phyloP scores from a whole-genome alignment of 352 stramenopile genomes.

The Phytophthora cactorum region DNA sequence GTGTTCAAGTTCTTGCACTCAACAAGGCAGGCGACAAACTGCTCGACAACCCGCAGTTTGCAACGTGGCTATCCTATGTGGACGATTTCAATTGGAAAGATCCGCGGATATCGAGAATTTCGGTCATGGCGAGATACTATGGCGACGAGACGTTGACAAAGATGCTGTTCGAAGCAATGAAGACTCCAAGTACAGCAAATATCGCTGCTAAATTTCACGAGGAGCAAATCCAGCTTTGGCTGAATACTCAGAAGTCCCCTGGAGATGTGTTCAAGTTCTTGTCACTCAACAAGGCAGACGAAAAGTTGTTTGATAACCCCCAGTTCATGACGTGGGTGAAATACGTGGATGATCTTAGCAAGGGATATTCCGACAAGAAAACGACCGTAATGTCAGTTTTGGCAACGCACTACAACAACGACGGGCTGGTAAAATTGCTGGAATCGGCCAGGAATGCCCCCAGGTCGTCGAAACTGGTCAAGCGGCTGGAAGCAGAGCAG shows the following conservation, averaged over 20 bases:
- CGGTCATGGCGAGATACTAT: background rate
- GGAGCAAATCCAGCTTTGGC: background rate
- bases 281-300: background rate
- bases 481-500: no score
- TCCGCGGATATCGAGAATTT: background rate
- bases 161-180: background rate
- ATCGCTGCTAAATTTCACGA: background rate
- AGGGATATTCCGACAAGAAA: no score
- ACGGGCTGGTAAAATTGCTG: no score
- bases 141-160: background rate
- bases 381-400: no score
- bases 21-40: no score
- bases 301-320: background rate
- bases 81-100: background rate
- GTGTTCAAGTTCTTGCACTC: no score
- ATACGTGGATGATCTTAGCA: slow-evolving; percentile 17
- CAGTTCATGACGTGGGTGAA: background rate
- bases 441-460: no score
- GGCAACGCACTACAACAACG: no score
- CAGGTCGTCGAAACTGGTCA: no score
- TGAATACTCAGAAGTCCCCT: no score
- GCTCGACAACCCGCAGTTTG: background rate
- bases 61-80: background rate
- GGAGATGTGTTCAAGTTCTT: background rate
- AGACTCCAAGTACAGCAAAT: background rate